These are phyloP conservation scores for Metrosideros polymorpha DNA, from an alignment of 441 rosid species.

Conservation along the genomic window DNA sequence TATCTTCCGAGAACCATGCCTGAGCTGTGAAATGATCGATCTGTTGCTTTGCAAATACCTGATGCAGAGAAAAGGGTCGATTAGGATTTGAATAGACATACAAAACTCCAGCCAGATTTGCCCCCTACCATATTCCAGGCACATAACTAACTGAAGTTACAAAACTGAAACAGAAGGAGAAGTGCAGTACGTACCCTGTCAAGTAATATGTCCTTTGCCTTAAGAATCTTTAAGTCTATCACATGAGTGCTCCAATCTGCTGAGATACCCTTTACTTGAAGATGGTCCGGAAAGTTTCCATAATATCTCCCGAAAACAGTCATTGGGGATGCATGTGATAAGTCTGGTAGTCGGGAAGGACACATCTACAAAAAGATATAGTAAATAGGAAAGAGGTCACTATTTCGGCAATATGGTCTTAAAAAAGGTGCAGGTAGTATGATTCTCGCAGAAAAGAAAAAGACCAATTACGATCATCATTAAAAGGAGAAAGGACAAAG, in stretches of 20 bases:
- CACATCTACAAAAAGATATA: conserved; percentile 33
- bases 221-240: conserved; percentile 51
- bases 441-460: not conserved
- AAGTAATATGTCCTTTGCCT: conserved; percentile 58
- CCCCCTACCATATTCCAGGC: not conserved
- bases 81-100: not conserved
- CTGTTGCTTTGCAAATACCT: conserved; percentile 68
- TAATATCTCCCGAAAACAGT: conserved; percentile 60
- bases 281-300: conserved; percentile 58
- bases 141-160: not conserved
- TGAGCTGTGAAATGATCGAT: conserved; percentile 77
- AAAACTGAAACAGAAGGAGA: not conserved
- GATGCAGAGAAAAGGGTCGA: not conserved
- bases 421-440: not conserved
- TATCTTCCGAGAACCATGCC: conserved; percentile 82
- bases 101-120: not conserved
- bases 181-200: conserved; percentile 36
- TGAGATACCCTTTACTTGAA: conserved; percentile 49
- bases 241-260: conserved; percentile 54
- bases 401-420: not conserved
- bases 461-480: not conserved
- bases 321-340: conserved; percentile 55
- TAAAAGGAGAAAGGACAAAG: not conserved
- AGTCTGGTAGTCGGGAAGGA: conserved; percentile 67
- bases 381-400: not conserved